phyloP scores from a whole-genome alignment of 2,329 filamentous ascomycete species.

The Pseudogymnoascus sp. region DNA sequence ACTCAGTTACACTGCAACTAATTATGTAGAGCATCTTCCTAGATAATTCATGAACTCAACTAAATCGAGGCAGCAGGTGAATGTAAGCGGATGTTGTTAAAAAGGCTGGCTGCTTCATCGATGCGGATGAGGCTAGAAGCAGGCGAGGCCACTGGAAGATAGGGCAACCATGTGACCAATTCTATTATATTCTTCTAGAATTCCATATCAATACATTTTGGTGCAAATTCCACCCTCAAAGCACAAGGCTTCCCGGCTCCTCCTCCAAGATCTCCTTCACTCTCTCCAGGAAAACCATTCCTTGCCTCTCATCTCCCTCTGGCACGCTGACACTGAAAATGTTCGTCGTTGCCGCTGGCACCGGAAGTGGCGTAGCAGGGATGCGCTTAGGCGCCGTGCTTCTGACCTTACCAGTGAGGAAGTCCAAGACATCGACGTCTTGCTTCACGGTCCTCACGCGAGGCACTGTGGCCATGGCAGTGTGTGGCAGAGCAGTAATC shows the following conservation, averaged over 20 bases:
- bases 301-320: constrained; percentile 72
- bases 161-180: neutral
- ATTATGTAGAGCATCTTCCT: neutral
- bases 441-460: constrained; percentile 25
- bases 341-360: constrained; percentile 54
- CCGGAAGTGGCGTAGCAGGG: constrained; percentile 32
- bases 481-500: constrained; percentile 50
- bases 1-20: neutral
- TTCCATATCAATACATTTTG: constrained; percentile 4
- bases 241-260: constrained; percentile 67
- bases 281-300: constrained; percentile 72
- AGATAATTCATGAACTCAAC: neutral
- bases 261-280: constrained; percentile 77
- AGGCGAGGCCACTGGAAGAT: neutral
- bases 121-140: neutral
- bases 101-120: neutral
- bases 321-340: constrained; percentile 76
- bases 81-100: too few relatives aligned
- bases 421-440: constrained; percentile 72
- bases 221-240: constrained; percentile 33
- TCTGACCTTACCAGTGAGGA: constrained; percentile 50
- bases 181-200: constrained; percentile 3
- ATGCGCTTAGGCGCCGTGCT: constrained; percentile 25
- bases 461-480: constrained; percentile 29
- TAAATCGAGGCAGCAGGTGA: too few relatives aligned